Evolutionary conservation across 73 alveolate species (phyloP).

Genomic region (Blepharisma japonicum): DNA sequence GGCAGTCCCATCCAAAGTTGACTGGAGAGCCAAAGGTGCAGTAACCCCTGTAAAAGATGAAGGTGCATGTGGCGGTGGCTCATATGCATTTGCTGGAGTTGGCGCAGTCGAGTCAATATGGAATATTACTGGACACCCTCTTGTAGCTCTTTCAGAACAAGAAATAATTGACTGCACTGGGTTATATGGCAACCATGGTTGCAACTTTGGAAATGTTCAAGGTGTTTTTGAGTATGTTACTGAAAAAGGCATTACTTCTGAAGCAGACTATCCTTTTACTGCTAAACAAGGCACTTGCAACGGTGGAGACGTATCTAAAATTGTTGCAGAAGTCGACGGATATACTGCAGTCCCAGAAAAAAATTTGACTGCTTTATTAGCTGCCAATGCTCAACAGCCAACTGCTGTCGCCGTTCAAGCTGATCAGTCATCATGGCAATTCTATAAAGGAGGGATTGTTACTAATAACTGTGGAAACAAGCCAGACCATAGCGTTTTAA

Average conservation of each 20-base stretch:
- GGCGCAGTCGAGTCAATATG: constrained; percentile 46
- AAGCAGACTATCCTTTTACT: constrained; percentile 44
- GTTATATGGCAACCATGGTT: constrained; percentile 31
- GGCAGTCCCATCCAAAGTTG: constrained; percentile 1
- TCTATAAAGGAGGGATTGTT: constrained; percentile 59
- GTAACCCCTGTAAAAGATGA: constrained; percentile 69
- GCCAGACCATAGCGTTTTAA: constrained; percentile 69
- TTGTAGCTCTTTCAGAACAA: constrained; percentile 49
- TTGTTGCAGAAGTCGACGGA: not conserved
- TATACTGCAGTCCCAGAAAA: constrained; percentile 9
- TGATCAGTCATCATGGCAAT: constrained; percentile 49
- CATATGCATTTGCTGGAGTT: constrained; percentile 86
- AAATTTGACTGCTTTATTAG: constrained; percentile 29
- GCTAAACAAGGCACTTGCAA: constrained; percentile 39
- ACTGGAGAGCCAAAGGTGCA: constrained; percentile 30
- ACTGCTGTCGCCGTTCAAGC: constrained; percentile 73
- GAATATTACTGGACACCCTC: constrained; percentile 34
- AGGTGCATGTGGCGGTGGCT: constrained; percentile 78
- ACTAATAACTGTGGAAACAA: constrained; percentile 35
- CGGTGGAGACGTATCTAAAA: not conserved
- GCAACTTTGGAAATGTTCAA: constrained; percentile 44
- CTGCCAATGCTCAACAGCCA: constrained; percentile 57
- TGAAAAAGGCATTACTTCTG: constrained; percentile 20
- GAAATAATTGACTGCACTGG: constrained; percentile 63
- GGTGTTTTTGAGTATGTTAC: constrained; percentile 33